Evolutionary conservation across 2,329 filamentous ascomycete species (phyloP), one percentile per base, ranked within the genome.

Genomic region (Diaporthe ampelina): DNA sequence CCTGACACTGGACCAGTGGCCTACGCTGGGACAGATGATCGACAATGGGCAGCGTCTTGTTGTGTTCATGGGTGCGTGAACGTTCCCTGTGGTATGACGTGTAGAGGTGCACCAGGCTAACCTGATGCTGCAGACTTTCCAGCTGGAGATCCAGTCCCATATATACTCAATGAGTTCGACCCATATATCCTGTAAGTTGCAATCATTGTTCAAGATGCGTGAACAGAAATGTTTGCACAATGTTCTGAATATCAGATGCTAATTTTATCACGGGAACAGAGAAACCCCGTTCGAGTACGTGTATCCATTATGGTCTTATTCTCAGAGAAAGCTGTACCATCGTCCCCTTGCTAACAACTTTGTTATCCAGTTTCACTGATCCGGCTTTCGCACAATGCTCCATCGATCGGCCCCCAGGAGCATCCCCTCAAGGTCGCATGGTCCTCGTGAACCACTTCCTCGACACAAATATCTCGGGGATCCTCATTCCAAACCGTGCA

Each of bases 21-120:
- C 94, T 82, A 95, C 93, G 0, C 85, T 96, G 17, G 87, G 91
- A 77, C 81, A 88, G 26, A 82, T 96, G 74, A 93, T 95, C 77
- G 84, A 88, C 26, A 85, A 85, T 52, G 87, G 87, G 61, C 93
- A 88, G 13, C 88, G 93, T 19, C 85, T 96, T 1, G 83, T 95
- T 65, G 90, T 92, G 29, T 95, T 95, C 76, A 90, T 95, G 81
- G 92, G 93, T 84, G 29, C 24, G 70, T 57, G 19, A 21, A 15
- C 26, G 3, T 43, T 13, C 29, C 13, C 8, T 13, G 21, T 3
- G 19, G 35, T 9, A 8, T 9, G 21, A 19, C 3, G 24, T 43
- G 40, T 17, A 19, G 40, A 13, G 13, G 29, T 52, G 24, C 5
- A 5, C 9, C 32, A 15, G 35, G 10, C 72, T 71, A 15, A 74